A percentile compares a stretch with the other conserved stretches of the same genome.
These are phyloP conservation scores for Juncus effusus DNA, from an alignment of 176 grass and related monocot species.

Conservation along the genomic window DNA sequence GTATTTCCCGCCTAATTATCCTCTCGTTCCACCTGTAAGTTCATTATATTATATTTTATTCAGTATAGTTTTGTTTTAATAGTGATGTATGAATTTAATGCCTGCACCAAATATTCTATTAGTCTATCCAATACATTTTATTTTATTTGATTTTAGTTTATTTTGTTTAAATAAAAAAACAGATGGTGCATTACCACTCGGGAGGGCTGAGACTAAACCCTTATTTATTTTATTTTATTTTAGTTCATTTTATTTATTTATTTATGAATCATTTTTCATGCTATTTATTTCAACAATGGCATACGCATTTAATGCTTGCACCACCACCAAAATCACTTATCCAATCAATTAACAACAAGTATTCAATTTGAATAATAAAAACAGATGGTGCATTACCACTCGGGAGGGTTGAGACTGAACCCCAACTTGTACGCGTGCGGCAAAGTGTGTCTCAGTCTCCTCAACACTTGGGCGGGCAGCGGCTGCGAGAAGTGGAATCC, in stretches of 20 bases:
- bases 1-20: conserved; percentile 62
- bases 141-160: no score
- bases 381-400: conserved; percentile 73
- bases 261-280: no score
- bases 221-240: conserved; percentile 69
- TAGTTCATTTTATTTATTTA: no score
- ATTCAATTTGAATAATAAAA: conserved; percentile 1
- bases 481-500: conserved; percentile 69
- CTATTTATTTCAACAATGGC: no score
- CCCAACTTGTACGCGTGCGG: conserved; percentile 73
- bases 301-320: background rate
- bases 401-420: conserved; percentile 71
- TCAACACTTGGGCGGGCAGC: conserved; percentile 64
- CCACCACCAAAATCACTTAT: background rate
- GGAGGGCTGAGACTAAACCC: conserved; percentile 76
- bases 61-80: conserved; percentile 19
- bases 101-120: conserved; percentile 3
- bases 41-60: conserved; percentile 15
- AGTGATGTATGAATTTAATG: conserved; percentile 10
- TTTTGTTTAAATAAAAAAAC: conserved; percentile 14
- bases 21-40: conserved; percentile 54
- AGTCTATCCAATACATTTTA: conserved; percentile 4
- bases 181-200: conserved; percentile 73
- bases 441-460: conserved; percentile 82
- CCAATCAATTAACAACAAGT: background rate